Conservation (phyloP, 768 basidiomycete genomes). For the Auricularia heimuer region DNA sequence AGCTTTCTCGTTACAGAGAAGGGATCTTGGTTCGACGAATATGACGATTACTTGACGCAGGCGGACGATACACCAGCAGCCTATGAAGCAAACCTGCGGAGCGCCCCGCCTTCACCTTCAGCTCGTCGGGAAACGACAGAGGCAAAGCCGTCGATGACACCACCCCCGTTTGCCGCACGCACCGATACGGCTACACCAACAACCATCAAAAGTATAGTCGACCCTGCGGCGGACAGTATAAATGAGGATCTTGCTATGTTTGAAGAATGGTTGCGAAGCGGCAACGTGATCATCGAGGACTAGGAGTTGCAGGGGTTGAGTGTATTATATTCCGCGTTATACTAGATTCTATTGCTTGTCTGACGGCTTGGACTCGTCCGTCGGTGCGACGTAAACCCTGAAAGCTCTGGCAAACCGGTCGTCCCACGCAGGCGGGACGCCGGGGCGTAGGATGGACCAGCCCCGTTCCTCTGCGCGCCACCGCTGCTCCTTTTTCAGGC, state of each 20-base stretch:
- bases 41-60: constrained; percentile 28
- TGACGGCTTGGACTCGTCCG: constrained; percentile 7
- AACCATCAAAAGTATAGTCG: neutral
- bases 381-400: constrained; percentile 46
- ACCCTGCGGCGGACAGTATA: neutral
- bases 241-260: constrained; percentile 41
- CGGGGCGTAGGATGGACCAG: constrained; percentile 66
- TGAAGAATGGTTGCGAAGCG: constrained; percentile 60
- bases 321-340: neutral
- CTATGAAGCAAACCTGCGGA: neutral
- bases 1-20: no score
- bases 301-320: neutral
- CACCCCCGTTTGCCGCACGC: neutral
- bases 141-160: neutral
- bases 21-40: neutral
- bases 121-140: no score
- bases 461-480: constrained; percentile 77
- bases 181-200: neutral
- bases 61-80: neutral
- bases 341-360: neutral
- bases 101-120: no score
- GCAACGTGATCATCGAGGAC: constrained; percentile 41
- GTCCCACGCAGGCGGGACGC: constrained; percentile 64
- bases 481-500: constrained; percentile 77
- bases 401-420: constrained; percentile 53